These are phyloP conservation scores for Mycosarcoma maydis DNA, from an alignment of 1,284 basidiomycete species.

Conservation along the genomic window DNA sequence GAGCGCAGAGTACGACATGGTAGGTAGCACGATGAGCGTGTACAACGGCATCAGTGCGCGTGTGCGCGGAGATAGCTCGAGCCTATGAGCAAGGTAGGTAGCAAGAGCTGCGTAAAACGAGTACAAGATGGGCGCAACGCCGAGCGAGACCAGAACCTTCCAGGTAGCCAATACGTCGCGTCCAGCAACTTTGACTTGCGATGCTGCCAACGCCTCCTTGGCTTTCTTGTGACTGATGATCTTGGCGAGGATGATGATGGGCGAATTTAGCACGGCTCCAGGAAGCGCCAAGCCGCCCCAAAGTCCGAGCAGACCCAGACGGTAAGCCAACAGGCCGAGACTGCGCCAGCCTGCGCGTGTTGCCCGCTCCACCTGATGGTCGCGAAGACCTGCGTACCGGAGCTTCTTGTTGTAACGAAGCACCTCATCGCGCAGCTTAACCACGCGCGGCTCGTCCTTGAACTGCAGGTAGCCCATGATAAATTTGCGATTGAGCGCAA, in stretches of 20 bases:
- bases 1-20: conserved; percentile 91
- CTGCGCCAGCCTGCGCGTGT: conserved; percentile 79
- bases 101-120: conserved; percentile 71
- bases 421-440: conserved; percentile 83
- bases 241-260: conserved; percentile 93
- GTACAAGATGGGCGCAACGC: conserved; percentile 88
- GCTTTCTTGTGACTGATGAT: conserved; percentile 89
- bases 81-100: conserved; percentile 77
- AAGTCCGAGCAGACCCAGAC: conserved; percentile 79
- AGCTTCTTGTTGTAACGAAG: conserved; percentile 91
- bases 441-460: conserved; percentile 90
- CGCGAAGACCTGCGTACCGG: conserved; percentile 91
- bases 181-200: conserved; percentile 92
- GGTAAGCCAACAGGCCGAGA: conserved; percentile 84
- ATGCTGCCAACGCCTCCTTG: conserved; percentile 95
- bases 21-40: conserved; percentile 80
- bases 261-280: conserved; percentile 91
- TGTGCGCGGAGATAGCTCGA: conserved; percentile 68
- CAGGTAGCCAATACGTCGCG: conserved; percentile 96
- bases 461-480: conserved; percentile 91
- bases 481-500: conserved; percentile 93
- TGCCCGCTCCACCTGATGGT: conserved; percentile 91
- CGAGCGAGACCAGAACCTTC: conserved; percentile 96
- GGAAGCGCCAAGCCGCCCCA: conserved; percentile 92
- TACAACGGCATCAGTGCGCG: conserved; percentile 82